Evolutionary conservation across 140 eudicot genomes (phyloP), one percentile per base, ranked within the genome.

Genomic region (Bidens hawaiensis): DNA sequence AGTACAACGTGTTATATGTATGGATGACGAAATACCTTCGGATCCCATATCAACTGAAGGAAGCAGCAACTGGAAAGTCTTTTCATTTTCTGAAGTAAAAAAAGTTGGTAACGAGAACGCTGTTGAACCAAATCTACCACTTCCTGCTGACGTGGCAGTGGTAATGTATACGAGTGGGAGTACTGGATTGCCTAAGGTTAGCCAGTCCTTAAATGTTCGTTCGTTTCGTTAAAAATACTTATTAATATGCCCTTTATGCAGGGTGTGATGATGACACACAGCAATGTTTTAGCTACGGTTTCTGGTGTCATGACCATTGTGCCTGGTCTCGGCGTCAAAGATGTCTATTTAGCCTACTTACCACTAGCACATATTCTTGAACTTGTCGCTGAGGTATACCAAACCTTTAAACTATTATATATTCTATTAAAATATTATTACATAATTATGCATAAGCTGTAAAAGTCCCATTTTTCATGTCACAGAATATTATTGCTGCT

Each of bases 181-280:
- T 59, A 88, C 99, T 9, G 99, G 96, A 14, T 75, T 88, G 80
- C 96, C 99, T 11, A 93, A 93, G 96, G 99, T 88, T n/a, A n/a
- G n/a, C n/a, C n/a, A n/a, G n/a, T n/a, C n/a, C n/a, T n/a, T 62
- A 49, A 19, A 19, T 30, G 36, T 40, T 1, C n/a, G 27, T 53
- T 66, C 30, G 7, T 53, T 21, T 43, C 33, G 18, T 18, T 26
- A 12, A 54, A 13, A 26, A 27, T 6, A 28, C 28, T 23, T n/a
- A 2, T 6, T n/a, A n/a, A 26, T 26, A n/a, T 54, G 41, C 23
- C 14, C 16, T 56, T 15, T 17, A 26, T 75, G 56, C 80, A 93
- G 99, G 99, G 99, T 71, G 99, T 93, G 26, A 88, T 88, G 96
- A 93, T 93, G 95, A 88, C 99, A 40, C 99, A 93, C 64, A 71